These are phyloP conservation scores for Apiospora marii DNA, from an alignment of 2,329 filamentous ascomycete genomes.

Conservation along the genomic window DNA sequence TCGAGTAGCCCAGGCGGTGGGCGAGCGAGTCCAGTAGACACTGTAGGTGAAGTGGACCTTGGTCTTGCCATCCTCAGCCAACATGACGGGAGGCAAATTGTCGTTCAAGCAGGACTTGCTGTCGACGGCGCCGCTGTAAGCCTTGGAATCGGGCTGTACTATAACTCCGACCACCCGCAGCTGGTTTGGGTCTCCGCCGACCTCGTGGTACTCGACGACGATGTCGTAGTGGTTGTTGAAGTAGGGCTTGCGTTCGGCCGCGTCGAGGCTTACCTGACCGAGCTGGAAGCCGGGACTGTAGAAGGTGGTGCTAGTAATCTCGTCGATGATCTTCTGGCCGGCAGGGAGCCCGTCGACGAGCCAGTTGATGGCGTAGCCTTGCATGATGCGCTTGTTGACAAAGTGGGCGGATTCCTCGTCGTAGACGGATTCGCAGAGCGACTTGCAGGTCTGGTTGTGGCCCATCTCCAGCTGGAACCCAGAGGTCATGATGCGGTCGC, in stretches of 20 bases:
- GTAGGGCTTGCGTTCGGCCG: constrained; percentile 62
- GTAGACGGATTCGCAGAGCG: constrained; percentile 74
- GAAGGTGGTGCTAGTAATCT: constrained; percentile 78
- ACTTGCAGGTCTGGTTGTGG: constrained; percentile 86
- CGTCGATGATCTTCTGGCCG: constrained; percentile 82
- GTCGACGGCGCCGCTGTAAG: constrained; percentile 58
- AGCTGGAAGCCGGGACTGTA: constrained; percentile 93
- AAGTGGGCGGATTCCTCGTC: constrained; percentile 75
- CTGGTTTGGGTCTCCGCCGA: constrained; percentile 69
- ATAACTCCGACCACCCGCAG: constrained; percentile 91
- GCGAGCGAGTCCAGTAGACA: constrained; percentile 85
- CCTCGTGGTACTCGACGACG: constrained; percentile 87
- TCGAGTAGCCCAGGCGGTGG: constrained; percentile 91
- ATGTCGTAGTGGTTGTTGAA: constrained; percentile 98
- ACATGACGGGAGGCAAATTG: constrained; percentile 61
- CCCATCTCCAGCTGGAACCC: constrained; percentile 90
- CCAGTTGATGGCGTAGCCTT: constrained; percentile 95
- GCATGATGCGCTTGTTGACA: constrained; percentile 80
- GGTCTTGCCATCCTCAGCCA: constrained; percentile 65
- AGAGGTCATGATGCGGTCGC: constrained; percentile 96
- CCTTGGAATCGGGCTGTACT: constrained; percentile 81
- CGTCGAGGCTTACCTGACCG: constrained; percentile 57
- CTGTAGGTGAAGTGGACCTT: constrained; percentile 89
- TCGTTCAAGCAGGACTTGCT: constrained; percentile 65
- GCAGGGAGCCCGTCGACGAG: constrained; percentile 93